A percentile compares a stretch with the other conserved stretches of the same genome.
These are phyloP conservation scores for Epicoccum sorghinum DNA, from an alignment of 2,329 filamentous ascomycete genomes.

Conservation along the genomic window DNA sequence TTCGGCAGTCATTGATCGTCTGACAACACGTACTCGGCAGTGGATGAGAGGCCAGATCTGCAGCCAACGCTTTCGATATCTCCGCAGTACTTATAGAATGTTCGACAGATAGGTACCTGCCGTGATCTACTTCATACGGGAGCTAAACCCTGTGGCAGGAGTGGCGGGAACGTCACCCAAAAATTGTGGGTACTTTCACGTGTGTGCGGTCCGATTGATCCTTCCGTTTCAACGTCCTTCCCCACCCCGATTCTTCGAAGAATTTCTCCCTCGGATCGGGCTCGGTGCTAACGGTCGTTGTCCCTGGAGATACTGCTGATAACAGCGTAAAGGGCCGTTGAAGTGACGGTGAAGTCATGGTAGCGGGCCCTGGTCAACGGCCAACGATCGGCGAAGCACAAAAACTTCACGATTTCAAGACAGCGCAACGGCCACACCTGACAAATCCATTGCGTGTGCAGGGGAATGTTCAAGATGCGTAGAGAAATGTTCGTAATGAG, in stretches of 20 bases:
- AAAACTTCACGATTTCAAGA: slow-evolving; percentile 24
- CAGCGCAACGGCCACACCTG: slow-evolving; percentile 21
- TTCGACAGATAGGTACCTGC: background rate
- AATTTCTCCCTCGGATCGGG: slow-evolving; percentile 8
- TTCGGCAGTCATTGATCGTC: background rate
- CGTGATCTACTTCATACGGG: slow-evolving; percentile 10
- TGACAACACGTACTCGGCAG: no score
- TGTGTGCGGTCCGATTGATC: slow-evolving; percentile 8
- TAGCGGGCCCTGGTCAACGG: slow-evolving; percentile 27
- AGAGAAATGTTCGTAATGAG: background rate
- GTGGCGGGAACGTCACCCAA: slow-evolving; percentile 6
- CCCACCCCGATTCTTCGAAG: slow-evolving; percentile 5
- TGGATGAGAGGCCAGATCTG: no score
- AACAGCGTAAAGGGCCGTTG: background rate
- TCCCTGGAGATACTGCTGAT: slow-evolving; percentile 1
- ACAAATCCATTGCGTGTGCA: slow-evolving; percentile 24
- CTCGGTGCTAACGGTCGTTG: slow-evolving; percentile 11
- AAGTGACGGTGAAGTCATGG: slow-evolving; percentile 17
- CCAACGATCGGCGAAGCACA: slow-evolving; percentile 32
- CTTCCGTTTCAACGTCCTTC: slow-evolving; percentile 3
- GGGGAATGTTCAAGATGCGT: slow-evolving; percentile 7
- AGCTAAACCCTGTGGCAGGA: slow-evolving; percentile 8
- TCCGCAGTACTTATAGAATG: background rate
- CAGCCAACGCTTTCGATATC: background rate
- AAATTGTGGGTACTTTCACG: slow-evolving; percentile 7